Base-by-base conservation (phyloP, 768 basidiomycete genomes). In the Candolleomyces aberdarensis region DNA sequence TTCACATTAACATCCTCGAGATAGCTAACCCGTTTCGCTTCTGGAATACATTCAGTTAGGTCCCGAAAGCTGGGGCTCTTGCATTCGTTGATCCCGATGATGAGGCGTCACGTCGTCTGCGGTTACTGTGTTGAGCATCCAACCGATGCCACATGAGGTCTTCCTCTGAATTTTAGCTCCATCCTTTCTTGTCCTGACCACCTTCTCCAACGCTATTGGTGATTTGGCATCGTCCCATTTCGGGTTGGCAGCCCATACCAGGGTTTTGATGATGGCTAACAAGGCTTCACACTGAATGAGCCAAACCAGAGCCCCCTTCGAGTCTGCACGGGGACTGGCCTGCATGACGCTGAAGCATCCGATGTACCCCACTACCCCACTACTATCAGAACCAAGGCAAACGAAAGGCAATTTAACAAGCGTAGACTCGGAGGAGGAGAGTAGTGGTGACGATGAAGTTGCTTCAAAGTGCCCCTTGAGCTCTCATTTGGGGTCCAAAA, bases 311-410 rank as follows among this genome's bases (percentile, higher is more conserved):
- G 47, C 20, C 14, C 57, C 57, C 9, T 32, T n/a, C n/a, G n/a
- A n/a, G n/a, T n/a, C 46, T 13, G 10, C 47, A n/a, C 48, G n/a
- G 22, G 19, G 29, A 26, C 46, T 49, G 10, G 47, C 32, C 22
- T 58, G 57, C 6, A 58, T 47, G 47, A 58, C 36, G 10, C 19
- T 58, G 46, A 58, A 58, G 44, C 57, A 58, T 32, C 57, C 57
- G 10, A 58, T 49, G n/a, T 58, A 58, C 13, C 57, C 57, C n/a
- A n/a, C n/a, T n/a, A n/a, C n/a, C n/a, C n/a, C 8, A 57, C 47
- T 4, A 57, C 49, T 26, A 29, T 17, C 13, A 50, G 46, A 13
- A 10, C 31, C 3, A 58, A 29, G 5, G 48, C 56, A 36, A 57
- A 31, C 3, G 39, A 3, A 53, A 53, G 13, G 20, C 20, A 4